A percentile compares a stretch with the other conserved stretches of the same genome.
phyloP scores from a whole-genome alignment of 2,329 filamentous ascomycete genomes.

The Penicillium sp. region DNA sequence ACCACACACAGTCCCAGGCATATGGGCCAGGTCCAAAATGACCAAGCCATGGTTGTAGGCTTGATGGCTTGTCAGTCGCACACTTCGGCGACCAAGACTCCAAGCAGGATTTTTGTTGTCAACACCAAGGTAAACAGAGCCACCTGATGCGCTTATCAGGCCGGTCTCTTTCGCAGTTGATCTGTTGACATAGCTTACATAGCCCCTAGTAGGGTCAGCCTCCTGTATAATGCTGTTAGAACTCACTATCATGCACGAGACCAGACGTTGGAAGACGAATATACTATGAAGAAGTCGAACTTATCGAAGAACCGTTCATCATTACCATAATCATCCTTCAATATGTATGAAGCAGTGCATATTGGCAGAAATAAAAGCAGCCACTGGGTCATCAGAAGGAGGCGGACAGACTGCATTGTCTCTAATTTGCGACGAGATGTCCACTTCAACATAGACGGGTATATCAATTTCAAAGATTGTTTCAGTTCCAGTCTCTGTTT shows the following conservation, averaged over 20 bases:
- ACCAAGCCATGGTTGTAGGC: conserved; percentile 67
- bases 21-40: conserved; percentile 70
- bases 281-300: conserved; percentile 53
- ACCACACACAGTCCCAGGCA: conserved; percentile 70
- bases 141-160: conserved; percentile 58
- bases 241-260: neutral
- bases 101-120: conserved; percentile 61
- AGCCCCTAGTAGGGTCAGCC: conserved; percentile 71
- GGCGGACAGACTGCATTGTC: neutral
- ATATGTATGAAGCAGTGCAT: neutral
- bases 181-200: conserved; percentile 67
- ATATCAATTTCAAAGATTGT: too few relatives aligned
- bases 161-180: conserved; percentile 56
- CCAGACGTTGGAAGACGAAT: conserved; percentile 6
- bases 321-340: neutral
- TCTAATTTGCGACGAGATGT: too few relatives aligned
- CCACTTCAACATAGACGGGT: too few relatives aligned
- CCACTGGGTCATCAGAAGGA: neutral
- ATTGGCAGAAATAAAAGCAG: neutral
- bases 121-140: conserved; percentile 67
- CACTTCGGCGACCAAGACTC: conserved; percentile 63
- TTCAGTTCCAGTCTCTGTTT: too few relatives aligned
- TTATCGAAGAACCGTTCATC: conserved; percentile 29
- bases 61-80: conserved; percentile 67
- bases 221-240: conserved; percentile 24